Conservation (phyloP, 495 filamentous ascomycete genomes). For the Pyrenula aspistea region DNA sequence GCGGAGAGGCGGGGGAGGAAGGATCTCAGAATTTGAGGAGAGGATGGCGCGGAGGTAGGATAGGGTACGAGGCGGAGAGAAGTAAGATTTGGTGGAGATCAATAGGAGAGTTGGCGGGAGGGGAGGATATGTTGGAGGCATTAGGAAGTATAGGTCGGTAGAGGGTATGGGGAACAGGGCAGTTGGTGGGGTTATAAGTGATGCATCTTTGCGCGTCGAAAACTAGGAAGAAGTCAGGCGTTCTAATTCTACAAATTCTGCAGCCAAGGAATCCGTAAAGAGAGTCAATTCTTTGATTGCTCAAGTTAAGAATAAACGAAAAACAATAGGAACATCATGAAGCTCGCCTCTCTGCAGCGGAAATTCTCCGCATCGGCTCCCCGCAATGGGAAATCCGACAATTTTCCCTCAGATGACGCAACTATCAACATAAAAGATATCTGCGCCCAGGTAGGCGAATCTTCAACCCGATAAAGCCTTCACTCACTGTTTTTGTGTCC, state of each 20-base stretch:
- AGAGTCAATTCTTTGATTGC: no score
- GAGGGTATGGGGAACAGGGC: no score
- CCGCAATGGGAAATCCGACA: neutral
- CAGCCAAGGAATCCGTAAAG: no score
- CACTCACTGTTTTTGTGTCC: no score
- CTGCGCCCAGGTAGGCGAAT: no score
- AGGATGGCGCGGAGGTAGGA: constrained; percentile 49
- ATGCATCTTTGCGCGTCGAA: no score
- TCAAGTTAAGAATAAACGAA: neutral
- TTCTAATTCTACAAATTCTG: no score
- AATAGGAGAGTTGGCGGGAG: constrained; percentile 59
- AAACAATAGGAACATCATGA: neutral
- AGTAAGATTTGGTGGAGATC: constrained; percentile 80
- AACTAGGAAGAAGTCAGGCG: no score
- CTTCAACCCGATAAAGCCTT: no score
- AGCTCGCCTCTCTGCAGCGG: neutral
- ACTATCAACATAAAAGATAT: neutral
- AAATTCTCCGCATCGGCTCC: neutral
- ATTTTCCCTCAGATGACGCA: neutral
- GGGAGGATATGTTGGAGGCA: constrained; percentile 23
- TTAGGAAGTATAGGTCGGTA: no score
- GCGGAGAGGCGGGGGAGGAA: constrained; percentile 28
- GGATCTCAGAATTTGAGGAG: constrained; percentile 24
- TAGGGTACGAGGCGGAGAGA: constrained; percentile 50
- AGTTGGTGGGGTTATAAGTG: no score